These are phyloP conservation scores for Physcomitrium patens DNA, from an alignment of 225 moss, liverwort and hornwort genomes.

Conservation along the genomic window DNA sequence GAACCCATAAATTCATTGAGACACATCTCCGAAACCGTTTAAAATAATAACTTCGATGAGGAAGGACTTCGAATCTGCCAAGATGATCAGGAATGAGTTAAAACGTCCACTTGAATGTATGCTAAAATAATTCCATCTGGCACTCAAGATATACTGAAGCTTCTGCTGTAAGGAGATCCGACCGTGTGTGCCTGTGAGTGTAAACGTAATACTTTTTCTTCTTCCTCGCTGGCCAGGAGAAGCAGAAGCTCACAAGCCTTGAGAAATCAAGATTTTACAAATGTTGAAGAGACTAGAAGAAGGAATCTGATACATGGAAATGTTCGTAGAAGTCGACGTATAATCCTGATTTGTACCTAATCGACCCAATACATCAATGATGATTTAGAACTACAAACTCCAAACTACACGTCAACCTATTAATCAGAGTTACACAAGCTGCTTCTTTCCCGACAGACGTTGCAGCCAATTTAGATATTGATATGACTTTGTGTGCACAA, in stretches of 20 bases:
- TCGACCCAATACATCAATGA: not conserved
- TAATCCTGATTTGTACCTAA: not conserved
- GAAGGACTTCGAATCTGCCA: constrained; percentile 79
- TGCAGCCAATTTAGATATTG: constrained; percentile 37
- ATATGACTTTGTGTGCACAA: constrained; percentile 3
- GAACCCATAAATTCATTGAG: constrained; percentile 22
- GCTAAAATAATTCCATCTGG: not conserved
- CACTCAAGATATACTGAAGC: not conserved
- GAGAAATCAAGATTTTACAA: not conserved
- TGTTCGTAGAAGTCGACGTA: not conserved
- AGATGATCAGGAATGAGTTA: constrained; percentile 6
- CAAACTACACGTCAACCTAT: constrained; percentile 41
- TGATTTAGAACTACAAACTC: constrained; percentile 16
- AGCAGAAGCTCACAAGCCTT: not conserved
- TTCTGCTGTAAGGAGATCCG: not conserved
- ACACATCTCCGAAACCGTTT: constrained; percentile 55
- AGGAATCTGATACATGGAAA: not conserved
- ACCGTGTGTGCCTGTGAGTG: not conserved
- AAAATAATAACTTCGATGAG: constrained; percentile 78
- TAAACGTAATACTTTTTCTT: constrained; percentile 1
- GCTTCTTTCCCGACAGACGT: constrained; percentile 87
- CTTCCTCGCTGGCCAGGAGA: not conserved
- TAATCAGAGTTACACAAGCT: constrained; percentile 86
- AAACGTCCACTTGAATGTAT: not conserved
- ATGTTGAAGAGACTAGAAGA: not conserved